A percentile compares a stretch with the other conserved stretches of the same genome.
These are phyloP conservation scores for Colletotrichum sp. DNA, from an alignment of 2,329 filamentous ascomycete genomes.

Conservation along the genomic window DNA sequence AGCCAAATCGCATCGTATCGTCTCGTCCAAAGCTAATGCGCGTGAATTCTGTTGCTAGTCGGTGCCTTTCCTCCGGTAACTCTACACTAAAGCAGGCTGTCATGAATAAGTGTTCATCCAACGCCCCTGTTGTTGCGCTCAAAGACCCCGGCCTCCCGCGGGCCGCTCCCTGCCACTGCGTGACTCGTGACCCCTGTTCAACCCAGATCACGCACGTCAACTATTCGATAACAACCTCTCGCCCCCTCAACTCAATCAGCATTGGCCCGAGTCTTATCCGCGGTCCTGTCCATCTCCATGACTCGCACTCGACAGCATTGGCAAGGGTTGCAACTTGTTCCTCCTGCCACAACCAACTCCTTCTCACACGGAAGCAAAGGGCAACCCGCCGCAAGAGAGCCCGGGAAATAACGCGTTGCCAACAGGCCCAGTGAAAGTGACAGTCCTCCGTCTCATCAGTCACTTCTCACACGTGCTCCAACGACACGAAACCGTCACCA, in stretches of 20 bases:
- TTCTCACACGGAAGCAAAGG: neutral
- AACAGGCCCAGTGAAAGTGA: neutral
- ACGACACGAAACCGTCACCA: conserved; percentile 16
- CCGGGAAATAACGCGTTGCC: neutral
- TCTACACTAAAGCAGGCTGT: neutral
- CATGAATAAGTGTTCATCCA: neutral
- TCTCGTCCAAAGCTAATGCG: neutral
- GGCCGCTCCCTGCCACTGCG: conserved; percentile 9
- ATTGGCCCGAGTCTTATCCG: neutral
- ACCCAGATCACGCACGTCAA: neutral
- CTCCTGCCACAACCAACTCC: neutral
- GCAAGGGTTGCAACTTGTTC: neutral
- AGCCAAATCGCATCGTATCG: neutral
- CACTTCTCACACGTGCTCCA: neutral
- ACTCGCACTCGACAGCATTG: conserved; percentile 1
- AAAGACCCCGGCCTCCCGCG: neutral
- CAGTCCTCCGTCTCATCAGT: neutral
- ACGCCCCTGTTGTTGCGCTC: neutral
- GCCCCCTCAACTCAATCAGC: neutral
- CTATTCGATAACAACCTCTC: neutral
- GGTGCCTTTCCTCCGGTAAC: neutral
- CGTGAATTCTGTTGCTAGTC: neutral
- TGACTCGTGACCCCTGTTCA: conserved; percentile 5
- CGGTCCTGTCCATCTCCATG: neutral
- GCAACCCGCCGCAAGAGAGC: neutral